phyloP scores from a whole-genome alignment of 805 yeast genomes.

The Wickerhamomyces chambardii region DNA sequence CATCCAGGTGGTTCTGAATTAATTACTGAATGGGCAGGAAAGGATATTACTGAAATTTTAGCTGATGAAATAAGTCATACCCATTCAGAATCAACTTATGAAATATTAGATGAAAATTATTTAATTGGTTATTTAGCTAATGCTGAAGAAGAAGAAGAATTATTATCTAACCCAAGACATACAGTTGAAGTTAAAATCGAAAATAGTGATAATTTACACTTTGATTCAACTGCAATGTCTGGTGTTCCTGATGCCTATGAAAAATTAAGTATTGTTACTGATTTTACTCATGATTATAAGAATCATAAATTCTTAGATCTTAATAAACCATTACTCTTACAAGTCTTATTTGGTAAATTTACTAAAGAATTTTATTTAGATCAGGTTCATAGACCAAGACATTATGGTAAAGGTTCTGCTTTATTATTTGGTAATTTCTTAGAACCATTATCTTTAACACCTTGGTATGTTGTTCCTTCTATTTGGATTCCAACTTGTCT shows the following conservation, averaged over 20 bases:
- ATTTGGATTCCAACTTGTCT: constrained; percentile 83
- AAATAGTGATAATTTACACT: constrained; percentile 21
- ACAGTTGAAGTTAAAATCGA: constrained; percentile 50
- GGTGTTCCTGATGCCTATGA: constrained; percentile 61
- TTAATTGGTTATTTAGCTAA: constrained; percentile 82
- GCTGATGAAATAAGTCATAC: constrained; percentile 65
- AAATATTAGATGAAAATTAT: constrained; percentile 73
- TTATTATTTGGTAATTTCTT: constrained; percentile 91
- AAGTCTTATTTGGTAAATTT: constrained; percentile 70
- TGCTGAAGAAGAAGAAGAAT: constrained; percentile 62
- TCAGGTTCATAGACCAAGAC: constrained; percentile 97
- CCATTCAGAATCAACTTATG: constrained; percentile 82
- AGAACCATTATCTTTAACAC: constrained; percentile 84
- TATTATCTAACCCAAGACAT: constrained; percentile 50
- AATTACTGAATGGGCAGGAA: constrained; percentile 69
- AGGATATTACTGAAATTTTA: constrained; percentile 76
- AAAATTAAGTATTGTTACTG: constrained; percentile 70
- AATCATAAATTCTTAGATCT: constrained; percentile 85
- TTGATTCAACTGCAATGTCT: constrained; percentile 47
- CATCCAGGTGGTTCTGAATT: constrained; percentile 85
- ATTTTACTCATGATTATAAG: constrained; percentile 56
- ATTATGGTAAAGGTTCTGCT: constrained; percentile 95
- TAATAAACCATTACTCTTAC: constrained; percentile 70
- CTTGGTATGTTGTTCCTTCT: constrained; percentile 90
- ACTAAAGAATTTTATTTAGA: constrained; percentile 86